Evolutionary conservation across 352 stramenopile species (phyloP).

Genomic region (Pythium rishiriense): DNA sequence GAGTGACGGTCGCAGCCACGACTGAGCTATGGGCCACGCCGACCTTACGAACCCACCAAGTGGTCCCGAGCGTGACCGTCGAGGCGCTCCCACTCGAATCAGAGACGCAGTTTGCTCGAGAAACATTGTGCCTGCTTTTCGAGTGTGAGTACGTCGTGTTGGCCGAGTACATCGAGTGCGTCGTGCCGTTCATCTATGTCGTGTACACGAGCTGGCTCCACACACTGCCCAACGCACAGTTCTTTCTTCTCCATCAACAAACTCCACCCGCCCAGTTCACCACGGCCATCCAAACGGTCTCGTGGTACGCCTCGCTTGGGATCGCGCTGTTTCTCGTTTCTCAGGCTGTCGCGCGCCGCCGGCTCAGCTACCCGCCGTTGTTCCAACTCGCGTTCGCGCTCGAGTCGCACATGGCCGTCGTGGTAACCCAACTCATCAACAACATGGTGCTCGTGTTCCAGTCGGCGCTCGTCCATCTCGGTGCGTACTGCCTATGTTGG

Average conservation of each 20-base stretch:
- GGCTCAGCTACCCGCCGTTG: conserved; percentile 17
- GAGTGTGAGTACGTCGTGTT: conserved; percentile 24
- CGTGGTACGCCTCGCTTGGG: conserved; percentile 14
- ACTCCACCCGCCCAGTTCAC: neutral
- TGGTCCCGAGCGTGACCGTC: neutral
- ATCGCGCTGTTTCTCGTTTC: conserved; percentile 10
- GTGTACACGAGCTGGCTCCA: conserved; percentile 12
- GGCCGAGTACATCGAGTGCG: conserved; percentile 19
- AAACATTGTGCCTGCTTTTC: conserved; percentile 21
- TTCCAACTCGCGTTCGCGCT: conserved; percentile 45
- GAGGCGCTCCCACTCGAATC: neutral
- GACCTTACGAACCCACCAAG: too few relatives aligned
- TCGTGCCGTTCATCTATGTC: conserved; percentile 16
- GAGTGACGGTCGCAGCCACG: too few relatives aligned
- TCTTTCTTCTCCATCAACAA: neutral
- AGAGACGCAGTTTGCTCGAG: conserved; percentile 2
- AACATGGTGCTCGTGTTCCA: neutral
- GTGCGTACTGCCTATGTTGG: neutral
- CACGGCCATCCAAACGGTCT: neutral
- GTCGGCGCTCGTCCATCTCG: neutral
- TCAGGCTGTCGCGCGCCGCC: conserved; percentile 2
- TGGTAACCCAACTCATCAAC: neutral
- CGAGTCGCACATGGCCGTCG: conserved; percentile 29
- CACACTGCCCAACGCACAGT: conserved; percentile 14
- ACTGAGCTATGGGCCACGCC: too few relatives aligned